Percentiles rank a stretch among this genome's conserved stretches.
Evolutionary conservation across 148 eudicot species (phyloP).

Genomic region (Vaccinium vitisidaea): DNA sequence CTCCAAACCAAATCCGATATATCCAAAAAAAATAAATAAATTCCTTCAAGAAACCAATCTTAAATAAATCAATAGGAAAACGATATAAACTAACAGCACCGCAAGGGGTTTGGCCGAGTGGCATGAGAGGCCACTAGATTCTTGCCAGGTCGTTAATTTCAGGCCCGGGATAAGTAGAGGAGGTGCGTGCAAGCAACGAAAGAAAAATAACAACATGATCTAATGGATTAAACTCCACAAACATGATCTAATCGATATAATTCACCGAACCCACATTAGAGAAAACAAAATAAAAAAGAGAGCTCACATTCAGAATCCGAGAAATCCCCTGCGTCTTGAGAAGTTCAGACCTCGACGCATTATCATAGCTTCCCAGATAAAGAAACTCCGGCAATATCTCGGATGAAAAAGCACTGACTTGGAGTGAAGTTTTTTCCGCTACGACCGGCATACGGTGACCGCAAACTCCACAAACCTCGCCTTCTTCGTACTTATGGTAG

Average conservation of each 20-base stretch:
- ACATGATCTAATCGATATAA: not conserved
- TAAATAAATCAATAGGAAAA: not conserved
- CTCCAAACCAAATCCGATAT: not conserved
- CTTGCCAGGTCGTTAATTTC: too few relatives aligned
- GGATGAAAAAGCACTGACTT: constrained; percentile 78
- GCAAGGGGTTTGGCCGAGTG: not conserved
- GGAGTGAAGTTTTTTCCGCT: constrained; percentile 37
- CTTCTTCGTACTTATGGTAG: constrained; percentile 96
- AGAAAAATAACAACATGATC: not conserved
- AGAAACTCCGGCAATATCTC: constrained; percentile 86
- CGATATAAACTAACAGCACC: not conserved
- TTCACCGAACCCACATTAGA: not conserved
- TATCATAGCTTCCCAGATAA: constrained; percentile 83
- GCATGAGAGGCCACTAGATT: not conserved
- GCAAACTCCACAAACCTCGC: constrained; percentile 87
- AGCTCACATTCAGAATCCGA: constrained; percentile 72
- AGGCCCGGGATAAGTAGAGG: too few relatives aligned
- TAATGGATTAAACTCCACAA: not conserved
- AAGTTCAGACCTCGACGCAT: constrained; percentile 85
- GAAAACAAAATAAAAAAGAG: not conserved
- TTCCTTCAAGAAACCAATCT: not conserved
- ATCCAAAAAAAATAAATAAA: not conserved
- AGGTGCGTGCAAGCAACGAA: not conserved
- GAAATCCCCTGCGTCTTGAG: constrained; percentile 83
- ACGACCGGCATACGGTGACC: constrained; percentile 71